A percentile compares a stretch with the other conserved stretches of the same genome.
phyloP scores from a whole-genome alignment of 495 filamentous ascomycete species.

The Aspergillus mulundensis region DNA sequence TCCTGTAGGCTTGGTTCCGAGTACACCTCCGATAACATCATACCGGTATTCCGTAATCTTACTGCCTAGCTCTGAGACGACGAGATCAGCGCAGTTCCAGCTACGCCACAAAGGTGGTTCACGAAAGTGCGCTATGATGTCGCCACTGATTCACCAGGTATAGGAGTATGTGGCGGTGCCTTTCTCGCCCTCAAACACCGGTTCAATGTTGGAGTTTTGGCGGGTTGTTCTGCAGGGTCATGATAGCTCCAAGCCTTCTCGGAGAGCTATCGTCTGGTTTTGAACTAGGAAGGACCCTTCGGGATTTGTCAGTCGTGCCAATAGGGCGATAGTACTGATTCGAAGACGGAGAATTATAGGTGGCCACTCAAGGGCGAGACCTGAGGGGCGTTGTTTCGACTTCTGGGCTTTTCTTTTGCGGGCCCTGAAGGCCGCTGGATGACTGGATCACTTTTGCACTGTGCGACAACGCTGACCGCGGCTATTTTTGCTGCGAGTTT shows the following conservation, averaged over 20 bases:
- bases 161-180: slow-evolving; percentile 1
- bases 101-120: neutral
- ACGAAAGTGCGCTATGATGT: neutral
- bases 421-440: neutral
- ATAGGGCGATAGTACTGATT: slow-evolving; percentile 17
- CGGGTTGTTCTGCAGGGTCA: slow-evolving; percentile 2
- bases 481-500: slow-evolving; percentile 10
- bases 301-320: slow-evolving; percentile 19
- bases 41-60: slow-evolving; percentile 4
- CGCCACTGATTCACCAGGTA: neutral
- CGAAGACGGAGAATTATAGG: slow-evolving; percentile 4
- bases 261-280: neutral
- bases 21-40: neutral
- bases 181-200: neutral
- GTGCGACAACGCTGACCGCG: slow-evolving; percentile 14
- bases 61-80: slow-evolving; percentile 5
- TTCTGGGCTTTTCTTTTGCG: neutral
- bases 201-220: neutral
- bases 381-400: neutral
- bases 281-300: neutral
- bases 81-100: neutral
- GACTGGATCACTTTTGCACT: neutral
- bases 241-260: neutral
- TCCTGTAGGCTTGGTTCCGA: neutral
- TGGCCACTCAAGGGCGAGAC: neutral